Evolutionary conservation across 305 asterid genomes (phyloP).

Genomic region (Nicotiana rustica): DNA sequence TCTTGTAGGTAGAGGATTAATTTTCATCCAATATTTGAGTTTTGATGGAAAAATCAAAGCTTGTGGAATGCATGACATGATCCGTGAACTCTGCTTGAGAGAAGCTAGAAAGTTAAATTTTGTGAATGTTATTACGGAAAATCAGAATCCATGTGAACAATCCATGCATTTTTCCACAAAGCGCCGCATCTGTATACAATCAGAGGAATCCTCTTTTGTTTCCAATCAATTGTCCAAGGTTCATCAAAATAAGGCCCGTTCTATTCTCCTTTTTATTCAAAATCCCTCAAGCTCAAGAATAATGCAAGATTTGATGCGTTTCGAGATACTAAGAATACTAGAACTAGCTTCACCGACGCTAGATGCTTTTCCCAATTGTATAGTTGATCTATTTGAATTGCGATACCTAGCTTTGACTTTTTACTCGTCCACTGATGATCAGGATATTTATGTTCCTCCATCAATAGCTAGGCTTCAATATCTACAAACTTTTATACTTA

Average conservation of each 20-base stretch:
- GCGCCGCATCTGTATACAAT: neutral
- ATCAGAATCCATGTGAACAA: neutral
- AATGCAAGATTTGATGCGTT: neutral
- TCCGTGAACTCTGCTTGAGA: no score
- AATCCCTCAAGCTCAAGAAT: neutral
- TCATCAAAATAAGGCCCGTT: neutral
- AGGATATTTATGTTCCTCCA: no score
- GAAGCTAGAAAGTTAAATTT: no score
- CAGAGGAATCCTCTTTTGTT: neutral
- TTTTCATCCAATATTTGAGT: no score
- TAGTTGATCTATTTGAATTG: neutral
- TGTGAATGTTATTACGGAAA: neutral
- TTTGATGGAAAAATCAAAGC: no score
- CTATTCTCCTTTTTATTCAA: neutral
- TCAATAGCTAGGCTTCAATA: no score
- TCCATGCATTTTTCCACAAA: neutral
- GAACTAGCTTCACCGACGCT: neutral
- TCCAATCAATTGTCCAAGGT: neutral
- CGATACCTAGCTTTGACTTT: slow-evolving; percentile 7
- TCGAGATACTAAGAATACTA: neutral
- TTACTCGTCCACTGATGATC: neutral
- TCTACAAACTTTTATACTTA: no score
- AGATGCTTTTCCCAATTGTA: neutral
- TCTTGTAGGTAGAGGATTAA: no score
- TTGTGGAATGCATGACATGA: no score